Percentiles rank a stretch among this genome's conserved stretches.
Conservation (phyloP, 148 eudicot genomes). For the Fagopyrum esculentum region DNA sequence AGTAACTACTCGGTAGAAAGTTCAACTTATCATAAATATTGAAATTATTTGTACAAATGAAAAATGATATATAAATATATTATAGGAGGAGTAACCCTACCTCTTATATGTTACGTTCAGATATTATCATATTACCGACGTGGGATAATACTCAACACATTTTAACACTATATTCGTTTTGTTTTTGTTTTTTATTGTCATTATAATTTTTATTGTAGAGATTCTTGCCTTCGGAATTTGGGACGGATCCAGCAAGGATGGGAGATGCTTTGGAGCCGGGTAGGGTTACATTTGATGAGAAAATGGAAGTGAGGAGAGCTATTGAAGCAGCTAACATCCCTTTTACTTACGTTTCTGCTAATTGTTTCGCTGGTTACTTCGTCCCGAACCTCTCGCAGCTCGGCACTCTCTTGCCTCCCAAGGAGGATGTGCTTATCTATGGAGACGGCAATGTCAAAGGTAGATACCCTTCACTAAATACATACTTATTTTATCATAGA, state of each 20-base stretch:
- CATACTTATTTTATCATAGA: too few species aligned
- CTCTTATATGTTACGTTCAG: too few species aligned
- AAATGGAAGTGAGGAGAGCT: slow-evolving; percentile 38
- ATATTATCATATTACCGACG: too few species aligned
- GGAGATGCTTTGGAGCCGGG: slow-evolving; percentile 41
- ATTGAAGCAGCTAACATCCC: slow-evolving; percentile 42
- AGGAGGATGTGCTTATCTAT: slow-evolving; percentile 30
- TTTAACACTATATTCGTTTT: too few species aligned
- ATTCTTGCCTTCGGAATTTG: slow-evolving; percentile 59
- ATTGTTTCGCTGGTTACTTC: slow-evolving; percentile 42
- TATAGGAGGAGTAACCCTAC: too few species aligned
- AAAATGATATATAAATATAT: too few species aligned
- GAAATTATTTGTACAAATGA: too few species aligned
- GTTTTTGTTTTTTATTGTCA: neutral
- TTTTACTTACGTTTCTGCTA: slow-evolving; percentile 42
- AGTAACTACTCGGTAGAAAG: too few species aligned
- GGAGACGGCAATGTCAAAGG: slow-evolving; percentile 63
- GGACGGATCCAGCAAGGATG: slow-evolving; percentile 34
- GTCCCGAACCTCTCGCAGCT: slow-evolving; percentile 38
- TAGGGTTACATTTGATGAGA: slow-evolving; percentile 35
- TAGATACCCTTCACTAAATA: slow-evolving; percentile 5
- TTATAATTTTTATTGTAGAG: slow-evolving; percentile 17
- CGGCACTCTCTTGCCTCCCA: slow-evolving; percentile 32
- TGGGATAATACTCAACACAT: too few species aligned
- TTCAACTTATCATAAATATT: too few species aligned